phyloP scores from a whole-genome alignment of 805 yeast genomes.

The Barnettozyma salicaria region DNA sequence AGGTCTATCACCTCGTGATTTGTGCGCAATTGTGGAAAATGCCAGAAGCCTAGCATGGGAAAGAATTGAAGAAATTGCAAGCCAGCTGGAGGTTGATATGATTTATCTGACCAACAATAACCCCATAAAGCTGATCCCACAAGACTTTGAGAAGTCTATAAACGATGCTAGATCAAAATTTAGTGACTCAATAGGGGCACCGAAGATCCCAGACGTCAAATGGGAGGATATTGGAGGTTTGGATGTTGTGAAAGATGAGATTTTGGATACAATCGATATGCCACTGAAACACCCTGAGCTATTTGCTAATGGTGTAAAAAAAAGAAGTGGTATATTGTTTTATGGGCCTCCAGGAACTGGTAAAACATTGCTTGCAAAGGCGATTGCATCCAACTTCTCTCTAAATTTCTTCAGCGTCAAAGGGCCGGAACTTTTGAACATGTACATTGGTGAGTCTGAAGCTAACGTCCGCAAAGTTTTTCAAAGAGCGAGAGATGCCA shows the following conservation, averaged over 20 bases:
- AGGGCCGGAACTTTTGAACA: conserved; percentile 93
- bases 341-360: conserved; percentile 99
- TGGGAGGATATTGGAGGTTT: conserved; percentile 99
- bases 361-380: conserved; percentile 90
- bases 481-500: conserved; percentile 92
- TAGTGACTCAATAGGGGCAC: conserved; percentile 95
- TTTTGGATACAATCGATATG: conserved; percentile 91
- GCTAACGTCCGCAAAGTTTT: conserved; percentile 94
- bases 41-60: conserved; percentile 55
- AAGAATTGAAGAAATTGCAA: conserved; percentile 34
- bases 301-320: conserved; percentile 83
- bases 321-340: conserved; percentile 87
- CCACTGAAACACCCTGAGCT: conserved; percentile 91
- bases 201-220: conserved; percentile 86
- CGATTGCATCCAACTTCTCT: conserved; percentile 93
- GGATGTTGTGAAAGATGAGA: conserved; percentile 84
- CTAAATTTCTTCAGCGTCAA: conserved; percentile 93
- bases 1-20: conserved; percentile 83
- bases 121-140: conserved; percentile 42
- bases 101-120: conserved; percentile 39
- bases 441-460: conserved; percentile 98
- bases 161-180: conserved; percentile 79
- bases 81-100: conserved; percentile 11
- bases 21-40: conserved; percentile 59
- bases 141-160: conserved; percentile 64